Base-by-base conservation (phyloP, 768 basidiomycete genomes). In the Trametes coccinea region DNA sequence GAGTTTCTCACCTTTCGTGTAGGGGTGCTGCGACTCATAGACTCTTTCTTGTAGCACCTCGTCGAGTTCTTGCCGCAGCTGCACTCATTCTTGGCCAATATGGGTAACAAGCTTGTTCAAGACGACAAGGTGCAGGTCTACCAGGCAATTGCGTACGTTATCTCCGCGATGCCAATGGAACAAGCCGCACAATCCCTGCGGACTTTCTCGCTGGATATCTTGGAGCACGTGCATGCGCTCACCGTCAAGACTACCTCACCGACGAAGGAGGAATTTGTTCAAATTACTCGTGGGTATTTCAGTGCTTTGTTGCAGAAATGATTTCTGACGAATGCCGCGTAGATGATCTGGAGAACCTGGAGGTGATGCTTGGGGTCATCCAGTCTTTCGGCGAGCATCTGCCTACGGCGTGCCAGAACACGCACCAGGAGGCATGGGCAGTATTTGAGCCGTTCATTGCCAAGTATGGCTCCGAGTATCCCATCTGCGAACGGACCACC, bases 61-160 rank as follows among this genome's bases (percentile, higher is more conserved):
- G 86, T 95, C 31, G 87, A 94, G 14, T 97, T 94, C 77, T 77
- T 99, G 30, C 92, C 95, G 0, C 93, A 93, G 34, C 80, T 99
- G 13, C 93, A 98, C 74, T 82, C 87, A 0, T 99, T 98, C 80
- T 78, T 97, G 47, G 83, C 81, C 44, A 86, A 89, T 3, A 87
- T 88, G 13, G 95, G 93, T 43, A 72, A 82, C 5, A 93, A 91
- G 70, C 79, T 99, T 44, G 76, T 79, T 10, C 93, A 93, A 72
- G 92, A 95, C 45, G 97, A 98, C 73, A 85, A 87, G 68, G 83
- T 92, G 50, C 91, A 95, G 73, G 89, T 99, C 16, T 94, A 95
- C 69, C 95, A 97, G 71, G 97, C 95, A 13, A 95, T 98, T 66
- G 95, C 93, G 4, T 87, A 92, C 75, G 92, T 99, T 56, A 95